These are phyloP conservation scores for Xylaria scruposa DNA, from an alignment of 495 filamentous ascomycete species.

Conservation along the genomic window DNA sequence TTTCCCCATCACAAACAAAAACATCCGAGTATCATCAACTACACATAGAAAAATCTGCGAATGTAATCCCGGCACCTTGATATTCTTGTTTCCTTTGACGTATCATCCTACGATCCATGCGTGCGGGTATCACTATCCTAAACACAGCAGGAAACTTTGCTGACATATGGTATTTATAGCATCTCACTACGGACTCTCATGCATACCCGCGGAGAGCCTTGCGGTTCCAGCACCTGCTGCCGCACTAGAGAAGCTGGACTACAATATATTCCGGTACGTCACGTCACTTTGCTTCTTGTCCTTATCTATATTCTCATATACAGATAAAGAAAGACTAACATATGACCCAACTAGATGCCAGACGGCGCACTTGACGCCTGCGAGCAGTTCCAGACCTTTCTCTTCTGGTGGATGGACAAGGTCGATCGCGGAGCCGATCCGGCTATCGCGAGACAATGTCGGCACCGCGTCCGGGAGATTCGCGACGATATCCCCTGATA, in stretches of 20 bases:
- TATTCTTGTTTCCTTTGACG: not conserved
- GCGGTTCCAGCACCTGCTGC: not conserved
- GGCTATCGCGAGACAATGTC: not conserved
- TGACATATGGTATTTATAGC: not conserved
- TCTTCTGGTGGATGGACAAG: constrained; percentile 22
- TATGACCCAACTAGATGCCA: not conserved
- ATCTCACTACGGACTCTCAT: constrained; percentile 7
- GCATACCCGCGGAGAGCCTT: not conserved
- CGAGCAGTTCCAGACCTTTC: not conserved
- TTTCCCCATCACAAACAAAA: not conserved
- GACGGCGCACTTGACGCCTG: not conserved
- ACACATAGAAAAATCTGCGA: not conserved
- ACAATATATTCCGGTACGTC: constrained; percentile 16
- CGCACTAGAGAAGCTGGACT: not conserved
- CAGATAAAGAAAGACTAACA: not conserved
- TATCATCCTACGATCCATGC: not conserved
- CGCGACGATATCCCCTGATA: constrained; percentile 10
- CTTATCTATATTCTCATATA: not conserved
- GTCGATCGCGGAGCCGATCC: not conserved
- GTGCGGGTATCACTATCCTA: too few relatives aligned
- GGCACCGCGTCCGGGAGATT: constrained; percentile 5
- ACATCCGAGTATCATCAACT: not conserved
- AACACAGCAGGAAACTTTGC: not conserved
- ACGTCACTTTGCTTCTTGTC: not conserved
- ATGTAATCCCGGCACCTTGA: not conserved